Evolutionary conservation across 176 grass and related monocot species (phyloP), one percentile per base, ranked within the genome.

Genomic region (Pontederia paniculata): DNA sequence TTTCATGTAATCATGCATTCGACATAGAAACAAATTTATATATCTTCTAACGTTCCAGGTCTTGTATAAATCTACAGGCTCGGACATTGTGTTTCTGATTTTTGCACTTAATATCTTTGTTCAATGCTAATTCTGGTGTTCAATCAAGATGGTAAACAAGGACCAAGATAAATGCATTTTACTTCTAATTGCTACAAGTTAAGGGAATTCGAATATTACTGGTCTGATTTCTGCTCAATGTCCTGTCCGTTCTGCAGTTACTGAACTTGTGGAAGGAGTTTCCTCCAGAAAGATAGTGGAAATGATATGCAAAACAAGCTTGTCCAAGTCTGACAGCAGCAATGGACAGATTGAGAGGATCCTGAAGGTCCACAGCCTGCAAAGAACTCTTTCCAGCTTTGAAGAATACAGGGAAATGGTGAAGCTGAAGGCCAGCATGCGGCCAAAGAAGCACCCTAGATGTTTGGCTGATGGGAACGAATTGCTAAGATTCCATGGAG

Each of bases 401-500:
- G 83, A 87, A 69, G 88, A 83, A 68, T 94, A 83, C 70, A 25
- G 74, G 46, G 80, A 87, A 45, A 18, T 67, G 22, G 88, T 94
- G 28, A 87, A 83, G 72, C 45, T 28, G 43, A 68, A 73, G 53
- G 79, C 88, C 45, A 62, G 66, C 28, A 75, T 44, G 66, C 73
- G 77, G 20, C 43, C 70, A 10, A 86, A 83, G 76, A 93, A 86
- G 75, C 88, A 93, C 51, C 73, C 88, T 2, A 75, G 88, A 25
- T 86, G 83, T 70, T 42, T 87, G 66, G 88, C 88, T 10, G 88
- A 94, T 48, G 88, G 88, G 65, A 94, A 94, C 64, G 88, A 94
- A 60, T 83, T 94, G 14, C 58, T 94, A 50, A 75, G 77, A 17
- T 94, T 94, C 74, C 77, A 86, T 45, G 79, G 66, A 48, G 75